A percentile compares a stretch with the other conserved stretches of the same genome.
phyloP scores from a whole-genome alignment of 2,329 filamentous ascomycete species.

The Ophiostoma sp. region DNA sequence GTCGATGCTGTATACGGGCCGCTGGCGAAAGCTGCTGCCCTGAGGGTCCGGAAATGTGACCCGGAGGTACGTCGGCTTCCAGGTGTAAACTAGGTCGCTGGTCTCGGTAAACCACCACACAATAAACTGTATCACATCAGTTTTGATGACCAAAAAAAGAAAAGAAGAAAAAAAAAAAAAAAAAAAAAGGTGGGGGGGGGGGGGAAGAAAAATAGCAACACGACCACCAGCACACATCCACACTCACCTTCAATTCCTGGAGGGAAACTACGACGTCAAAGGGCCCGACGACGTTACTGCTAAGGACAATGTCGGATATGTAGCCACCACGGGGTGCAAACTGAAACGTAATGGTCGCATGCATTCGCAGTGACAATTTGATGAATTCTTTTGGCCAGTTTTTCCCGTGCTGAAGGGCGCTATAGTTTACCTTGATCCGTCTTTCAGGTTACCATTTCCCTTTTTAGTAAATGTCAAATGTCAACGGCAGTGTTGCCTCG shows the following conservation, averaged over 20 bases:
- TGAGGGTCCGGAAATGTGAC: slow-evolving; percentile 13
- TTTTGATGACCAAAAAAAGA: too few species aligned
- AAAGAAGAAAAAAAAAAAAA: too few species aligned
- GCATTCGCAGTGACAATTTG: too few species aligned
- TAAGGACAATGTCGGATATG: slow-evolving; percentile 23
- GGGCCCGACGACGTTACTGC: background rate
- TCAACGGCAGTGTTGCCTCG: too few species aligned
- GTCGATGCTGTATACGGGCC: slow-evolving; percentile 17
- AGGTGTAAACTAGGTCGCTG: slow-evolving; percentile 14
- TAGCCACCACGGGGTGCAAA: slow-evolving; percentile 10
- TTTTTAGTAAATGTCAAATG: too few species aligned
- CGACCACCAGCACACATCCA: background rate
- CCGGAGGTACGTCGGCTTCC: slow-evolving; percentile 19
- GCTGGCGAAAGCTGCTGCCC: slow-evolving; percentile 19
- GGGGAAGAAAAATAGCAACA: too few species aligned
- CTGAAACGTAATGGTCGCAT: slow-evolving; percentile 23
- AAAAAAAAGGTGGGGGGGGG: too few species aligned
- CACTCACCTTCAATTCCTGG: background rate
- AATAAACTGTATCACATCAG: slow-evolving; percentile 13
- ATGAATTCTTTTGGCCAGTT: too few species aligned
- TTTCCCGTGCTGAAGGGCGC: too few species aligned
- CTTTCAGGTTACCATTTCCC: too few species aligned
- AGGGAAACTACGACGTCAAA: slow-evolving; percentile 3
- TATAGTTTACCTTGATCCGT: too few species aligned
- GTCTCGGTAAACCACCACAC: slow-evolving; percentile 24